Conservation (phyloP, 1,139 yeast species). For the Scheffersomyces quercinus region DNA sequence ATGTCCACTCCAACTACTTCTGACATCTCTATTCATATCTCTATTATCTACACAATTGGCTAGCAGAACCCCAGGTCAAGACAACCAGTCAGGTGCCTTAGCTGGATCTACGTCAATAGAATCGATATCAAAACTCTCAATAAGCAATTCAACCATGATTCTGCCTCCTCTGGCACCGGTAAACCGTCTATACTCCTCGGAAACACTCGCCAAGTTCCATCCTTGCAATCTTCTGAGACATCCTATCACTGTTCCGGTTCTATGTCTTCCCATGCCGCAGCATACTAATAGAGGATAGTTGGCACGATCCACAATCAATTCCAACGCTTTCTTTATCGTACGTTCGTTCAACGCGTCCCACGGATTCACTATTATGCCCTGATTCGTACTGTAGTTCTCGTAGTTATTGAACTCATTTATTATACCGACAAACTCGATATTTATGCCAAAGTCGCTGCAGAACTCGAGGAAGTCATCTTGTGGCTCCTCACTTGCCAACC, state of each 20-base stretch:
- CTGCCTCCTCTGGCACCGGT: constrained; percentile 93
- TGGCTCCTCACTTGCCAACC: constrained; percentile 97
- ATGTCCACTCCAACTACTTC: neutral
- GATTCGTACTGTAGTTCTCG: constrained; percentile 19
- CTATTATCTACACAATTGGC: neutral
- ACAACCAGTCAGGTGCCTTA: constrained; percentile 49
- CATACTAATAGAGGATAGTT: constrained; percentile 86
- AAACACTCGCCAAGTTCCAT: constrained; percentile 92
- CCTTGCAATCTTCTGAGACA: constrained; percentile 88
- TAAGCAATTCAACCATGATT: constrained; percentile 83
- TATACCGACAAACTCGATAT: constrained; percentile 64
- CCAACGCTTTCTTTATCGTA: constrained; percentile 77
- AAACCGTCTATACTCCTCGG: constrained; percentile 91
- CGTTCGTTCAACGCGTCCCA: constrained; percentile 96
- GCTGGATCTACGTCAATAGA: constrained; percentile 52
- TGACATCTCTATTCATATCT: neutral
- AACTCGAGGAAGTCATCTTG: constrained; percentile 82
- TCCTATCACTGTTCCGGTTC: constrained; percentile 95
- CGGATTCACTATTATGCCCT: constrained; percentile 49
- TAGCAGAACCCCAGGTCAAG: constrained; percentile 2
- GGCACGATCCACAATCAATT: constrained; percentile 66
- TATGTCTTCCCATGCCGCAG: constrained; percentile 97
- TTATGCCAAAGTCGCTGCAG: constrained; percentile 70
- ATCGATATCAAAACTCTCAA: constrained; percentile 75
- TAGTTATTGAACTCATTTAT: constrained; percentile 51